Evolutionary conservation across 1,284 basidiomycete genomes (phyloP).

Genomic region (Sanghuangporus sanghuang): DNA sequence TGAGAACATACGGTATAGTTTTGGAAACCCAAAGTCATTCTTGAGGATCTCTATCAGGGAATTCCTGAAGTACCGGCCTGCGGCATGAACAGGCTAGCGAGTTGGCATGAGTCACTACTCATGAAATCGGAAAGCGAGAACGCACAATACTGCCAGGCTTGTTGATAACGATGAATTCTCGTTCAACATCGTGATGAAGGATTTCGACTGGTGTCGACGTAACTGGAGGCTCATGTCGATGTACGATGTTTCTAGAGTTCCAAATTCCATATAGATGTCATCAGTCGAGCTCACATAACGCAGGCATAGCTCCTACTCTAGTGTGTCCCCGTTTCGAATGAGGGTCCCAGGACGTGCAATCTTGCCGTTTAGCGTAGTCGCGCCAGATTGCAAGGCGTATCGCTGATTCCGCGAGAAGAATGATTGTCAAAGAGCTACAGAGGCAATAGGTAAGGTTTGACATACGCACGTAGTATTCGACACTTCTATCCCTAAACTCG

Average conservation of each 20-base stretch:
- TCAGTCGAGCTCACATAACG: slow-evolving; percentile 9
- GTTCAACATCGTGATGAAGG: slow-evolving; percentile 70
- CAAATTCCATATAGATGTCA: background rate
- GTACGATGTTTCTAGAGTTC: slow-evolving; percentile 76
- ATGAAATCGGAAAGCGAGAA: slow-evolving; percentile 2
- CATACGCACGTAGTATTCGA: slow-evolving; percentile 85
- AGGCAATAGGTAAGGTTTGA: background rate
- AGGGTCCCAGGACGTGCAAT: slow-evolving; percentile 77
- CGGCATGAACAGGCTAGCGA: slow-evolving; percentile 79
- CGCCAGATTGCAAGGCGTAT: slow-evolving; percentile 90
- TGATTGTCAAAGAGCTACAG: background rate
- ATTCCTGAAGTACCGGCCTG: slow-evolving; percentile 85
- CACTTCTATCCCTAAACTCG: slow-evolving; percentile 85
- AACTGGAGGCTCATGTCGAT: slow-evolving; percentile 95
- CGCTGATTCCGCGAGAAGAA: slow-evolving; percentile 41
- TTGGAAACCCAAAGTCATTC: slow-evolving; percentile 78
- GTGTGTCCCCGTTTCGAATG: slow-evolving; percentile 83
- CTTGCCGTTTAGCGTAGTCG: slow-evolving; percentile 90
- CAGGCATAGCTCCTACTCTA: slow-evolving; percentile 57
- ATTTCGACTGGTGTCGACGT: slow-evolving; percentile 84
- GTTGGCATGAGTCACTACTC: slow-evolving; percentile 11
- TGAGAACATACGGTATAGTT: slow-evolving; percentile 73
- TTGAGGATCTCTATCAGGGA: slow-evolving; percentile 86
- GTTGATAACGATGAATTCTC: slow-evolving; percentile 87
- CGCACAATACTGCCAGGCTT: slow-evolving; percentile 89